Base-by-base conservation (phyloP, 2,329 filamentous ascomycete species). In the Arthrocladium fulminans region DNA sequence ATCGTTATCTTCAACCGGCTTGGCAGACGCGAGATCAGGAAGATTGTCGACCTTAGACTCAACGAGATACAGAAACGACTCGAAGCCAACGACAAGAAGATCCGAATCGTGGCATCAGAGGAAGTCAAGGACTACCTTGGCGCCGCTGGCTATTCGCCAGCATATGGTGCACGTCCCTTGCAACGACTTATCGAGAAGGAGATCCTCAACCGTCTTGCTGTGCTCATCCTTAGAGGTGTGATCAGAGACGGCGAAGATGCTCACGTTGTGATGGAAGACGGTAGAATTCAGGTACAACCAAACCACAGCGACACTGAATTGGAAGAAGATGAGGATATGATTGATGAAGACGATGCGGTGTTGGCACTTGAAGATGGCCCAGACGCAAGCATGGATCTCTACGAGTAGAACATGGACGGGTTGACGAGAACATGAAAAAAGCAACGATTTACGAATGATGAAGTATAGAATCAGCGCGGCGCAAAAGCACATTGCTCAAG, bases 1-100 rank as follows among this genome's bases (percentile, higher is more conserved):
- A 87, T 83, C 47, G 89, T 98, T 70, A 96, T 98, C 71, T 98
- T 98, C 80, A 98, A 98, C 75, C 86, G 92, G 41, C 84, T 98
- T 48, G 90, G 86, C 2, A 84, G 82, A 64, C 74, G 70, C 49
- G 92, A 98, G 70, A 98, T 98, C 61, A 84, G 92, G 62, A 88
- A 81, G 72, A 97, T 98, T 63, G 92, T 98, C 52, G 92, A 98
- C 63, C 75, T 98, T 19, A 84, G 92, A 38, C 76, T 98, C 27
- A 51, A 54, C 2, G 92, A 98, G 64, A 90, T 98, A 54, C 92
- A 98, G 75, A 87, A 87, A 65, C 86, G 92, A 35, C 79, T 98
- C n/a, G 70, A 75, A 25, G 75, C 82, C 61, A 98, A 98, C 63
- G 82, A 83, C 51, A 83, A 88, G 60, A 90, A 94, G 56, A 84